Evolutionary conservation across 2,329 filamentous ascomycete genomes (phyloP).

Genomic region (Nemania sp.): DNA sequence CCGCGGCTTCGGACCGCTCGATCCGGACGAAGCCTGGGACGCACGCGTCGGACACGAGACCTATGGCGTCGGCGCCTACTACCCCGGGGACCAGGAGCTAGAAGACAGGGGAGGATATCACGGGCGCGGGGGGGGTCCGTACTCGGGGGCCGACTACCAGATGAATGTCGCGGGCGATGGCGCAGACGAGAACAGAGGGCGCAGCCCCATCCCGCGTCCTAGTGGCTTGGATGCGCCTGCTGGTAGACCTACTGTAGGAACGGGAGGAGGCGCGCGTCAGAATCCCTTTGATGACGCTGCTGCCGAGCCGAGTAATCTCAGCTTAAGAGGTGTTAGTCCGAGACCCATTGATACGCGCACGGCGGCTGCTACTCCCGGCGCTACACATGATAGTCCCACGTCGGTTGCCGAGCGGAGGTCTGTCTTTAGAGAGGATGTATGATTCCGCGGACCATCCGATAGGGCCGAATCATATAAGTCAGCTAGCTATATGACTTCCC

Average conservation of each 20-base stretch:
- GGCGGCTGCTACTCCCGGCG: constrained; percentile 24
- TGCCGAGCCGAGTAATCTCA: constrained; percentile 70
- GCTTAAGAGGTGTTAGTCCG: constrained; percentile 79
- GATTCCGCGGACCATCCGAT: neutral
- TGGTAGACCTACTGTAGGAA: constrained; percentile 54
- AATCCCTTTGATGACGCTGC: constrained; percentile 80
- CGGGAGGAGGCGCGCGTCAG: constrained; percentile 52
- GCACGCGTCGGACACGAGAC: constrained; percentile 78
- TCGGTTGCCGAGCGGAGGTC: constrained; percentile 47
- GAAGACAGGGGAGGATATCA: constrained; percentile 57
- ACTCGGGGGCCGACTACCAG: constrained; percentile 57
- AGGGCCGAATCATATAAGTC: neutral
- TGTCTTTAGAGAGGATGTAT: constrained; percentile 49
- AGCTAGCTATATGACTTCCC: neutral
- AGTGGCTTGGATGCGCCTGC: constrained; percentile 50
- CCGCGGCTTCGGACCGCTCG: constrained; percentile 74
- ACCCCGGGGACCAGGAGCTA: constrained; percentile 77
- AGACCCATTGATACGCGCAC: constrained; percentile 68
- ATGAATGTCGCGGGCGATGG: constrained; percentile 57
- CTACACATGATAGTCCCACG: constrained; percentile 46
- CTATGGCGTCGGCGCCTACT: constrained; percentile 35
- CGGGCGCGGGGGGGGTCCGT: constrained; percentile 12
- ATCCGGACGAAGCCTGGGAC: constrained; percentile 90
- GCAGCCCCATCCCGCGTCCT: constrained; percentile 58
- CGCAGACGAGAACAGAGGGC: constrained; percentile 55